Conservation (phyloP, 768 basidiomycete genomes). For the Cystobasidium ongulense region DNA sequence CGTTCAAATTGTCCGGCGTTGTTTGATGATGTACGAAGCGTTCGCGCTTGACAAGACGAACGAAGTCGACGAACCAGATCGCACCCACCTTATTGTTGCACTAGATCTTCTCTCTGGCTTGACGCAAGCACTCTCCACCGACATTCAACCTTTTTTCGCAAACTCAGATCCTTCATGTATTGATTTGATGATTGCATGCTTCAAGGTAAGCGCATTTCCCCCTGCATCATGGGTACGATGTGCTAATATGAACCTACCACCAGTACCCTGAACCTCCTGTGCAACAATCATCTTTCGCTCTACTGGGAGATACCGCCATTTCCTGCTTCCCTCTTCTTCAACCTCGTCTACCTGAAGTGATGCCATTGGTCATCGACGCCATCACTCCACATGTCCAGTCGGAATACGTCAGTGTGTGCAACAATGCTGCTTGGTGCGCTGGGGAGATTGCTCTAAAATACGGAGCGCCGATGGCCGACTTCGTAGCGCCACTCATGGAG, state of each 20-base stretch:
- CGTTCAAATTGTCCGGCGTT: constrained; percentile 69
- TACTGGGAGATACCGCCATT: constrained; percentile 96
- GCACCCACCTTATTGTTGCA: constrained; percentile 93
- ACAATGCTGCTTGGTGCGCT: constrained; percentile 99
- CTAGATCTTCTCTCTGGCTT: constrained; percentile 93
- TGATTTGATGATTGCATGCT: constrained; percentile 70
- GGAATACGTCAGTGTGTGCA: constrained; percentile 92
- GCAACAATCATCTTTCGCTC: constrained; percentile 92
- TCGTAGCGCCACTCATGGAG: constrained; percentile 75
- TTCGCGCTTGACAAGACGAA: constrained; percentile 68
- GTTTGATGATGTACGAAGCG: constrained; percentile 74
- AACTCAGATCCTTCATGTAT: constrained; percentile 68
- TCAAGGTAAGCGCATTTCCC: constrained; percentile 52
- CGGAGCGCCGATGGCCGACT: constrained; percentile 81
- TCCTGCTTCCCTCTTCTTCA: constrained; percentile 79
- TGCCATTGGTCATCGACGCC: constrained; percentile 78
- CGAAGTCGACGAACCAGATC: constrained; percentile 77
- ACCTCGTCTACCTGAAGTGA: constrained; percentile 76
- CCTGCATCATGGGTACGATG: not conserved
- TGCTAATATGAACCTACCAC: not conserved
- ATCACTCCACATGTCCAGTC: constrained; percentile 86
- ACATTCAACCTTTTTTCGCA: constrained; percentile 64
- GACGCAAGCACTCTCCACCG: constrained; percentile 80
- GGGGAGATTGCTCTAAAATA: constrained; percentile 91
- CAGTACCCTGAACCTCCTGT: constrained; percentile 88